A percentile compares a stretch with the other conserved stretches of the same genome.
These are phyloP conservation scores for Acorus gramineus DNA, from an alignment of 106 monocot species.

Conservation along the genomic window DNA sequence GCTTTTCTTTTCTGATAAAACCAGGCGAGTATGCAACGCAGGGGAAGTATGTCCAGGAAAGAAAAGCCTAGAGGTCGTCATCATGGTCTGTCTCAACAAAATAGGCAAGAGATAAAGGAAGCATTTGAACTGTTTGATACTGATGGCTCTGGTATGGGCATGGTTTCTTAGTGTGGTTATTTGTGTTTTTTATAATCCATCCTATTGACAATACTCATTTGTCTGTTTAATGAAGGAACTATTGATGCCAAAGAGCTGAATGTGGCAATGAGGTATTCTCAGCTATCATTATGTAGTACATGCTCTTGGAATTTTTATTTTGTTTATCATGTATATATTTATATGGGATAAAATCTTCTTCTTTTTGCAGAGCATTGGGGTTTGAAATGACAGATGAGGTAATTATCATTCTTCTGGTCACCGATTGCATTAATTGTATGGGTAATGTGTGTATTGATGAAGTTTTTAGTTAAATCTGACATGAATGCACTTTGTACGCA, in stretches of 20 bases:
- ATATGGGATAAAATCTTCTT: too few relatives aligned
- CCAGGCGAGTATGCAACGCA: conserved; percentile 17
- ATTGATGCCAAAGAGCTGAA: conserved; percentile 92
- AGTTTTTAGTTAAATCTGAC: too few relatives aligned
- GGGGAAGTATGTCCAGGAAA: conserved; percentile 22
- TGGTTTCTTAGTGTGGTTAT: conserved; percentile 1
- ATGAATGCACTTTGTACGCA: too few relatives aligned
- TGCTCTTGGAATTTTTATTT: too few relatives aligned
- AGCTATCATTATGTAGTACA: not conserved
- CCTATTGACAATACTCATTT: not conserved
- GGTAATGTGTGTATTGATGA: too few relatives aligned
- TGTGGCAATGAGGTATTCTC: conserved; percentile 89
- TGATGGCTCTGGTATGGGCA: conserved; percentile 80
- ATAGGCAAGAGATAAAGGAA: conserved; percentile 87
- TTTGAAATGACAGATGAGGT: conserved; percentile 94
- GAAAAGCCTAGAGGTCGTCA: conserved; percentile 44
- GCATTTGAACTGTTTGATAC: conserved; percentile 96
- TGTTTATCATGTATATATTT: too few relatives aligned
- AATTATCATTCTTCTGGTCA: not conserved
- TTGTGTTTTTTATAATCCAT: not conserved
- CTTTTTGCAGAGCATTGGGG: conserved; percentile 75
- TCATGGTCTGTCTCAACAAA: conserved; percentile 51
- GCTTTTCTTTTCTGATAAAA: too few relatives aligned
- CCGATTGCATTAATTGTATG: too few relatives aligned
- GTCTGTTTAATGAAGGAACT: conserved; percentile 35